Conservation (phyloP, 2,329 filamentous ascomycete species). For the Dothiorella sarmentorum region DNA sequence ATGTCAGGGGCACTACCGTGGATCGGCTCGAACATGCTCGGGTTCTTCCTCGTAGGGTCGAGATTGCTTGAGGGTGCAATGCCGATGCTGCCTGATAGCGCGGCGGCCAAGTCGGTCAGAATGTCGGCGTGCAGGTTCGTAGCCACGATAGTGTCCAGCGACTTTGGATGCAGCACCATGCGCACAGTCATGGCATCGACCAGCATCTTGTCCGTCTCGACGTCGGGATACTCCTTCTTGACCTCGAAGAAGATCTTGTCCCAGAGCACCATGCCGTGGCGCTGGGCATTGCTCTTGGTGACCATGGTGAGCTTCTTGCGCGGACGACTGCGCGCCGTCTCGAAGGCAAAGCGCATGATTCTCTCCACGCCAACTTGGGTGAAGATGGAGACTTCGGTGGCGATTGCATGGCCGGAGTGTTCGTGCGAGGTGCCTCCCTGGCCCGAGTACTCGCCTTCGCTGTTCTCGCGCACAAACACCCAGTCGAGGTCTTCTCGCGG, state of each 20-base stretch:
- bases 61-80: slow-evolving; percentile 66
- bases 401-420: slow-evolving; percentile 38
- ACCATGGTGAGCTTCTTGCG: slow-evolving; percentile 49
- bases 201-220: slow-evolving; percentile 48
- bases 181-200: slow-evolving; percentile 50
- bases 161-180: slow-evolving; percentile 46
- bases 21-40: slow-evolving; percentile 62
- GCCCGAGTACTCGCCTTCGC: slow-evolving; percentile 48
- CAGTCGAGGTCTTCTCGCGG: slow-evolving; percentile 42
- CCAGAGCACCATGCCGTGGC: slow-evolving; percentile 50
- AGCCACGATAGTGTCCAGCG: slow-evolving; percentile 47
- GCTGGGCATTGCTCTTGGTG: slow-evolving; percentile 49
- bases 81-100: slow-evolving; percentile 63
- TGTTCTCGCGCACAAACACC: slow-evolving; percentile 49
- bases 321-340: slow-evolving; percentile 42
- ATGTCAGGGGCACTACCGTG: slow-evolving; percentile 65
- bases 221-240: slow-evolving; percentile 44
- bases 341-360: slow-evolving; percentile 49
- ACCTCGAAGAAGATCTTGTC: slow-evolving; percentile 47
- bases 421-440: slow-evolving; percentile 46
- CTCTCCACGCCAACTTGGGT: slow-evolving; percentile 44
- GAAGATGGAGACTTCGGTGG: slow-evolving; percentile 48
- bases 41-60: slow-evolving; percentile 57
- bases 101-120: slow-evolving; percentile 64
- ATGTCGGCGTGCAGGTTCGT: slow-evolving; percentile 58